These are phyloP conservation scores for Mollisia scopiformis DNA, from an alignment of 2,329 filamentous ascomycete genomes.

Conservation along the genomic window DNA sequence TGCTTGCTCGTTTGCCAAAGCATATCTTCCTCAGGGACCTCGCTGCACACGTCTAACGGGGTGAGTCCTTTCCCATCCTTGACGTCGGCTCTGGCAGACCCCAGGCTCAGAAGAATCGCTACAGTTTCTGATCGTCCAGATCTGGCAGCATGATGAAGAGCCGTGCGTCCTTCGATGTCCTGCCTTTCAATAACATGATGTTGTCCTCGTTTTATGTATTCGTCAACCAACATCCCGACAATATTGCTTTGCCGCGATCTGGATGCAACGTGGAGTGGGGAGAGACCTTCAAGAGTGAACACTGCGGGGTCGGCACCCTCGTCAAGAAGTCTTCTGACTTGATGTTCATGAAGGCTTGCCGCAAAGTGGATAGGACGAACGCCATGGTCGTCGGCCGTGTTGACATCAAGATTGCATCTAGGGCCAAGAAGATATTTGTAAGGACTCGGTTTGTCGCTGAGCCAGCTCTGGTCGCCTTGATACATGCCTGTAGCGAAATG, in stretches of 20 bases:
- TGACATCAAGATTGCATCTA: background rate
- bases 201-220: background rate
- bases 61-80: background rate
- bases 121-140: constrained; percentile 20
- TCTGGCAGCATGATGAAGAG: constrained; percentile 18
- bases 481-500: background rate
- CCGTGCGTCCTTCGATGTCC: constrained; percentile 9
- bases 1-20: constrained; percentile 6
- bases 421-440: background rate
- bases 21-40: constrained; percentile 12
- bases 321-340: constrained; percentile 6
- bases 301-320: constrained; percentile 11
- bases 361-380: constrained; percentile 21
- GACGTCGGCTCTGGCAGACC: constrained; percentile 13
- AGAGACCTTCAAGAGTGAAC: constrained; percentile 8
- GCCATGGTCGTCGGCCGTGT: constrained; percentile 10
- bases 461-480: background rate
- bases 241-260: constrained; percentile 13
- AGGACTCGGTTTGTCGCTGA: background rate
- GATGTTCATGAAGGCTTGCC: constrained; percentile 5
- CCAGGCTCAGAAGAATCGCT: constrained; percentile 12
- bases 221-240: constrained; percentile 34
- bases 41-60: constrained; percentile 11
- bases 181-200: background rate
- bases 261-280: constrained; percentile 20